These are phyloP conservation scores for Lepiota subincarnata DNA, from an alignment of 768 basidiomycete genomes.

Conservation along the genomic window DNA sequence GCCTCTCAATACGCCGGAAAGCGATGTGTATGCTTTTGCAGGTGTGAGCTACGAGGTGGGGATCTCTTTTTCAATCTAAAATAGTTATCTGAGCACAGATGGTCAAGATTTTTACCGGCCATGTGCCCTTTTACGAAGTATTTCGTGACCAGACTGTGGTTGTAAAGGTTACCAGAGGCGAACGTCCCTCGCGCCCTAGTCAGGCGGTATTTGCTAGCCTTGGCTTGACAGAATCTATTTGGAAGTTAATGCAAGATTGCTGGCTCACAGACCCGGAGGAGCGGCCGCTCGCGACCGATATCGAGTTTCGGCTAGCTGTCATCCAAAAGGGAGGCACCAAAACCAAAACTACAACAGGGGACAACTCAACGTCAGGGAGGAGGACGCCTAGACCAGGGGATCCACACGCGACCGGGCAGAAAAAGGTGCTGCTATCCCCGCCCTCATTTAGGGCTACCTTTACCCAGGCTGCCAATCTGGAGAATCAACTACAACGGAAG, in stretches of 20 bases:
- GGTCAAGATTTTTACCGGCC: conserved; percentile 14
- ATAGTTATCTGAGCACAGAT: not conserved
- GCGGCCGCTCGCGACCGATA: conserved; percentile 16
- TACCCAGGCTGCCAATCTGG: conserved; percentile 1
- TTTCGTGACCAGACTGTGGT: conserved; percentile 18
- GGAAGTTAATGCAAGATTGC: conserved; percentile 22
- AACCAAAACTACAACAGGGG: not conserved
- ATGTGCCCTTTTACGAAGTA: conserved; percentile 19
- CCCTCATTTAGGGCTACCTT: conserved; percentile 1
- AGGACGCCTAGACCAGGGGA: not conserved
- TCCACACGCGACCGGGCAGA: not conserved
- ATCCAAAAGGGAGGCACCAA: not conserved
- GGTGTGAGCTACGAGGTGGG: conserved; percentile 15
- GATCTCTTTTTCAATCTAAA: not conserved
- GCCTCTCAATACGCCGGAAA: conserved; percentile 1
- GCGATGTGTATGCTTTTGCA: conserved; percentile 13
- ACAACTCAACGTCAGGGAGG: not conserved
- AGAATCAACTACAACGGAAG: conserved; percentile 2
- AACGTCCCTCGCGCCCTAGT: conserved; percentile 12
- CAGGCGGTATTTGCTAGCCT: conserved; percentile 7
- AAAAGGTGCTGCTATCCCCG: not conserved
- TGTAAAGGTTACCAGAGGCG: conserved; percentile 16
- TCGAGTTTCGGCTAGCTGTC: not conserved
- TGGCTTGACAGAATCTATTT: conserved; percentile 18
- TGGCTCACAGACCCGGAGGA: conserved; percentile 18